Evolutionary conservation across 495 filamentous ascomycete genomes (phyloP), one percentile per base, ranked within the genome.

Genomic region (Astrothelium macrocarpum): DNA sequence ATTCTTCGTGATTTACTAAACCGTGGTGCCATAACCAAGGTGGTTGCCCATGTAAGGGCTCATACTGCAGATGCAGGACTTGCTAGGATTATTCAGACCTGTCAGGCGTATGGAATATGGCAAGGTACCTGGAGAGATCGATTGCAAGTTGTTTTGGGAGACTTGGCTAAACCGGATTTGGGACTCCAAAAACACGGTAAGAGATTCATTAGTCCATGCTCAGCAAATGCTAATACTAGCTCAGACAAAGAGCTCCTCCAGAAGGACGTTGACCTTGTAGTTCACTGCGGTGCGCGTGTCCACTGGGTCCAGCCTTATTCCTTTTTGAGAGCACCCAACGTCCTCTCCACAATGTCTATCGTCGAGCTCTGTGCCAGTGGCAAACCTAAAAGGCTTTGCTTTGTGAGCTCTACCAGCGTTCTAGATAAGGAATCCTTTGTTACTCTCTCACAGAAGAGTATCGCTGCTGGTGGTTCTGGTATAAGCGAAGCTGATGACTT

Each of bases 221-320:
- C 7, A 39, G 36, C 36, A 39, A 16, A 39, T 39, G 36, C 36
- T 39, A 16, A 39, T 39, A 39, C 36, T 39, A 18, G 45, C 16
- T 49, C 23, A 20, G 45, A 20, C 16, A n/a, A 12, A 49, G n/a
- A 20, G 16, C 16, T 39, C 36, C 7, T 49, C 18, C n/a, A n/a
- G 14, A 20, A 86, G 11, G 78, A 84, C 62, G 87, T 87, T 0
- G 90, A 95, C 70, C 77, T 91, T 0, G 79, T 97, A 11, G 88
- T 97, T 59, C 93, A 96, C 77, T 97, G 97, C 69, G 93, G 91
- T 53, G 94, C 94, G 2, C 78, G 67, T 12, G 70, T 72, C 29
- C 87, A 97, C 71, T 97, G 92, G 93, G 84, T 96, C 25, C 80
- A 86, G 67, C 83, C 84, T 11, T 96, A 97, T 76, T 79, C 85